Evolutionary conservation across 2,329 filamentous ascomycete species (phyloP), one percentile per base, ranked within the genome.

Genomic region (Pseudogymnoascus sp.): DNA sequence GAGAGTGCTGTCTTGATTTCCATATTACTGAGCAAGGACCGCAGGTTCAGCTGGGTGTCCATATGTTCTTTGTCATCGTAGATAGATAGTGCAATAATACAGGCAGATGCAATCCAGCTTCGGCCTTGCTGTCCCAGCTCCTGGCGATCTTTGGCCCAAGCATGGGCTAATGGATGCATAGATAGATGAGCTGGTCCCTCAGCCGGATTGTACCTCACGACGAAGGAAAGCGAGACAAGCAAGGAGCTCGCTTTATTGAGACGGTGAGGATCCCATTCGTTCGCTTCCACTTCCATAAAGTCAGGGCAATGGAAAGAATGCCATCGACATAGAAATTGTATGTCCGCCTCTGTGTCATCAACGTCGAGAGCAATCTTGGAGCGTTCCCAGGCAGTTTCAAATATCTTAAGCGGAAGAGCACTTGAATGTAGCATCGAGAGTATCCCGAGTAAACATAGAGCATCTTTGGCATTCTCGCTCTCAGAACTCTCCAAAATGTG

Each of bases 101-200:
- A 67, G 9, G 63, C 65, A 41, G 63, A 16, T 30, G 47, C 12
- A n/a, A 67, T 62, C 63, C 61, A 67, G 60, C 59, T 18, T 20
- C 18, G 3, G 5, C 6, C 2, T 12, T 54, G 47, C 28, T 33
- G 28, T n/a, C 1, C 28, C 43, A 63, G 30, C 22, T 64, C 57
- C 60, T 68, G 66, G 8, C 70, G 67, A 57, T 72, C 71, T 50
- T 66, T 67, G 16, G 70, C 71, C 73, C 72, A 75, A 2, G 70
- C 67, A 60, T 75, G 73, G 11, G 70, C 67, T 2, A 75, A 65
- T 6, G 71, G 71, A 63, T 75, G 72, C 64, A 74, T 74, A 20
- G 72, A 72, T 25, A 74, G 57, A 41, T 60, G 59, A 4, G 57
- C 9, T 6, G 8, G 60, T 4, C 60, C 61, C 9, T 16, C 28